Base-by-base conservation (phyloP, 768 basidiomycete species). In the Boletus coccyginus region DNA sequence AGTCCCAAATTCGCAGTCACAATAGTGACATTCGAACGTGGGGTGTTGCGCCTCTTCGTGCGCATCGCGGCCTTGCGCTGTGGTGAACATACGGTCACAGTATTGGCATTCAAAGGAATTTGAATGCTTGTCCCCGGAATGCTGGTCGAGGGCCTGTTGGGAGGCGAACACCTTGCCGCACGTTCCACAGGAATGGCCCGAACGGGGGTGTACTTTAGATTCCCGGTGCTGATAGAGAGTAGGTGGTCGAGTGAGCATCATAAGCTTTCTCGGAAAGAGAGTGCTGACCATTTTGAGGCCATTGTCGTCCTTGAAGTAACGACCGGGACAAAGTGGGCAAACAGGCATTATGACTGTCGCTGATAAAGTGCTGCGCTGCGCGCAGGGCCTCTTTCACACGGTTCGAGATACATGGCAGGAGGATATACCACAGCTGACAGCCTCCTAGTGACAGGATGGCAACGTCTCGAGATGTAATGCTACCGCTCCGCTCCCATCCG, bases 321-420 rank as follows among this genome's bases (percentile, higher is more conserved):
- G 58, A 27, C 44, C 40, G 7, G 63, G 53, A 56, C 69, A 72
- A 7, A 5, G 17, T 13, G 41, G 2, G 29, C 69, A 70, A 12
- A 4, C 14, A n/a, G 55, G 35, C 69, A 72, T 70, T 12, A 31
- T 43, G 51, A 29, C 12, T 2, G 35, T 56, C 17, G n/a, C 5
- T 39, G 13, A 7, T 7, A 8, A 10, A 8, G 13, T 17, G 11
- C 21, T 31, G 14, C 10, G 27, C 27, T 27, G 27, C 27, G 27
- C 27, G 13, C n/a, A 8, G 6, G 5, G 7, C 5, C 5, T 3
- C n/a, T 33, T 58, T 66, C 60, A 5, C 57, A 65, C 63, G 62
- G 59, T 64, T 60, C 13, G 43, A 35, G 35, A 35, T 35, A 14
- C 5, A 46, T 50, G 21, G n/a, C 35, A 6, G 13, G 1, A 35